Evolutionary conservation across 345 rosid species (phyloP), one percentile per base, ranked within the genome.

Genomic region (Erucastrum elatum): DNA sequence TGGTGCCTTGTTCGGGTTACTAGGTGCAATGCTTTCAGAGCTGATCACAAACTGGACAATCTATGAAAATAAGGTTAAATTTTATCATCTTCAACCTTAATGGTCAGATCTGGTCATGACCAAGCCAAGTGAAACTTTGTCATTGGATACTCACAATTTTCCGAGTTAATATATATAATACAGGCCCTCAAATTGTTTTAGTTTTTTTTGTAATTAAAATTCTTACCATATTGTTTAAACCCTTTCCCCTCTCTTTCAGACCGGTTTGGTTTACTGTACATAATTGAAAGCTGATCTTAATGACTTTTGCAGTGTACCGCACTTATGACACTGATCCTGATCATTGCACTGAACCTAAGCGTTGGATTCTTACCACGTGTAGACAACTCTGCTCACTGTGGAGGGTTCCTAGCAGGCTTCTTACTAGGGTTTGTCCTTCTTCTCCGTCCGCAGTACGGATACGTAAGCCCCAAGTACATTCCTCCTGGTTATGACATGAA

Each of bases 21-120:
- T 96, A n/a, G 99, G 98, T 64, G 93, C 95, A 8, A 96, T 96
- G 99, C 87, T 96, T 64, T 90, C 99, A 3, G 99, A 96, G 86
- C 90, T 93, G 46, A 84, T 96, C 69, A 89, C 91, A 6, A 93
- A 96, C 84, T 96, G 99, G 99, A 81, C 97, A 26, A 91, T 87
- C 68, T 96, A 96, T 62, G 82, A 79, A 34, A 89, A 91, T 53
- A 96, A 96, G 98, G 98, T 93, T 60, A 63, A 25, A 6, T 8
- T 8, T 51, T 46, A 17, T 67, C 58, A 53, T 67, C 51, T 60
- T 49, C n/a, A 6, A 59, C 8, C 56, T 51, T 51, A 51, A n/a
- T 51, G 56, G 56, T 51, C 17, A 44, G n/a, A 44, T n/a, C 15
- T 15, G 6, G 6, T 13, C 55, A 49, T n/a, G 7, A 49, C n/a